Percentiles rank a stretch among this genome's conserved stretches.
phyloP scores from a whole-genome alignment of 2,329 filamentous ascomycete species.

The Cytospora schulzeri region DNA sequence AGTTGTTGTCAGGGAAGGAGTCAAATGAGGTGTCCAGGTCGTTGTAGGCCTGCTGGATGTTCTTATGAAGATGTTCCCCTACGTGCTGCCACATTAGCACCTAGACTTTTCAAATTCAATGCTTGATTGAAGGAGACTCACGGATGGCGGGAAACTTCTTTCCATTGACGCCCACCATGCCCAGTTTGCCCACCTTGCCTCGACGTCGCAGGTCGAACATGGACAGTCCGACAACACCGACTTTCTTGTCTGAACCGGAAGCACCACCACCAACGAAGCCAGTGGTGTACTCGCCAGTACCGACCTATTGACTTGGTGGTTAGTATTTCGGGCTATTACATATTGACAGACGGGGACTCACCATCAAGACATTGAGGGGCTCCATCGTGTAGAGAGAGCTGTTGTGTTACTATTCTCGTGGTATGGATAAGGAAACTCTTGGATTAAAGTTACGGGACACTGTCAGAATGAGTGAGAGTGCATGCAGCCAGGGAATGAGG shows the following conservation, averaged over 20 bases:
- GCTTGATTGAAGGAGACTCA: slow-evolving; percentile 44
- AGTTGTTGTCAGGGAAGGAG: slow-evolving; percentile 77
- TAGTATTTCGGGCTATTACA: not conserved
- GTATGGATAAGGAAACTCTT: not conserved
- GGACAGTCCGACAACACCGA: slow-evolving; percentile 88
- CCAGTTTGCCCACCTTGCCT: slow-evolving; percentile 82
- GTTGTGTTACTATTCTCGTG: not conserved
- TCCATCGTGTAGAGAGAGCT: slow-evolving; percentile 47
- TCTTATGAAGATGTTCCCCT: slow-evolving; percentile 83
- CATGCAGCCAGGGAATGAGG: not conserved
- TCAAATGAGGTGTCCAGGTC: slow-evolving; percentile 82
- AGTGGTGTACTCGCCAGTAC: slow-evolving; percentile 95
- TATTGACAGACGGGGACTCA: slow-evolving; percentile 37
- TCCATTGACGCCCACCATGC: slow-evolving; percentile 89
- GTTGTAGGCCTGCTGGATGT: slow-evolving; percentile 88
- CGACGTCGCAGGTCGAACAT: slow-evolving; percentile 85
- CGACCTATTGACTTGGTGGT: slow-evolving; percentile 57
- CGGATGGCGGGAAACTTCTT: slow-evolving; percentile 90
- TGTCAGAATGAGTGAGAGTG: not conserved
- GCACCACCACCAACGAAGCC: slow-evolving; percentile 84
- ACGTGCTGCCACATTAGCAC: slow-evolving; percentile 64
- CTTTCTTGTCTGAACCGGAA: slow-evolving; percentile 91
- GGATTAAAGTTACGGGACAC: not conserved
- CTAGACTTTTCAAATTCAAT: not conserved
- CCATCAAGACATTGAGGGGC: slow-evolving; percentile 70